Base-by-base conservation (phyloP, 257 asterid genomes). In the Salvia hispanica region DNA sequence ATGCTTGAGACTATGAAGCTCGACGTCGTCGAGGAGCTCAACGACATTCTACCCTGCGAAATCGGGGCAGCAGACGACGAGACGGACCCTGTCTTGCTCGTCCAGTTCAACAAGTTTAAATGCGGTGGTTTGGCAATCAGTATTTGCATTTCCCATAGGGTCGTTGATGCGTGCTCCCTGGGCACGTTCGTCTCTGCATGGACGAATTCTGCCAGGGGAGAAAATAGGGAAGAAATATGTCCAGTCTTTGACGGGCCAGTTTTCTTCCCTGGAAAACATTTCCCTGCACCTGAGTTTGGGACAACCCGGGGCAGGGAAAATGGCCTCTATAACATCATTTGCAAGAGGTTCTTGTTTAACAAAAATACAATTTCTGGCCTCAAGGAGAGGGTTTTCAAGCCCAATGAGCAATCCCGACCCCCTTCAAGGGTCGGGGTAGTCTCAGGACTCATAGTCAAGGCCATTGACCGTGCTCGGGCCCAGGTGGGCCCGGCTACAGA, bases 21-120 rank as follows among this genome's bases (percentile, higher is more conserved):
- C 25, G 25, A 21, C 50, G 6, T 18, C 2, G 10, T 4, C 21
- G 43, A 56, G 21, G 57, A 34, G 0, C 28, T 15, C 9, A 15
- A 16, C 9, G 14, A 6, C 18, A 70, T 74, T 15, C 71, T 74
- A 12, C 69, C 74, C n/a, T 56, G 55, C 28, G 55, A 50, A 6
- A 50, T 50, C 52, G 66, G 66, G 3, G 66, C 66, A 3, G 52
- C 66, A 2, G 66, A 60, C 52, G 66, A 60, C 16, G 66, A 60
- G 18, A 9, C 37, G 5, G 66, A 60, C 52, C 66, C 66, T 0
- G 40, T 60, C 3, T 10, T 60, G 4, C 11, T 3, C 4, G 6
- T 60, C 4, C 66, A 44, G 42, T 0, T 62, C 39, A 60, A 60
- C 37, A 60, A 5, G 16, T 59, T 59, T 14, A 14, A 16, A 33